These are phyloP conservation scores for Solanum chmielewskii DNA, from an alignment of 257 asterid genomes.

Conservation along the genomic window DNA sequence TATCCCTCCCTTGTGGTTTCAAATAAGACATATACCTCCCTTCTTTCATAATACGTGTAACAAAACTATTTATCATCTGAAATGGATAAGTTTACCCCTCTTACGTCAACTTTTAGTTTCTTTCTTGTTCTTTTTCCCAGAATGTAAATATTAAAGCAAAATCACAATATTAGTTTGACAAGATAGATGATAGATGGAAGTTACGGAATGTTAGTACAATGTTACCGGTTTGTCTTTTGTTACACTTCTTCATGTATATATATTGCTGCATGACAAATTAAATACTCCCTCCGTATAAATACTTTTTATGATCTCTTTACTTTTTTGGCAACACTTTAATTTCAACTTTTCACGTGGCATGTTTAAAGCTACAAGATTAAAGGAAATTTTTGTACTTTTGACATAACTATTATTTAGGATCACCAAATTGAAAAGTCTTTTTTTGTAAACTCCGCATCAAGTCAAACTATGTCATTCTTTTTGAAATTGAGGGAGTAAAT, in stretches of 20 bases:
- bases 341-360: not conserved
- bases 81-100: not conserved
- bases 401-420: not conserved
- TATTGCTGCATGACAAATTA: not conserved
- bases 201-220: not conserved
- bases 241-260: not conserved
- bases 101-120: not conserved
- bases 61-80: not conserved
- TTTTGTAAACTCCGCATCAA: not conserved
- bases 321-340: not conserved
- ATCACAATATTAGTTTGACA: not conserved
- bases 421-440: not conserved
- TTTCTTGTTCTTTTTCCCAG: not conserved
- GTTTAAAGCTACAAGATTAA: not conserved
- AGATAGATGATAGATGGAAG: not conserved
- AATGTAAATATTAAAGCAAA: not conserved
- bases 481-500: not conserved
- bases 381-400: not conserved
- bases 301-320: not conserved
- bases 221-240: not conserved
- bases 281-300: not conserved
- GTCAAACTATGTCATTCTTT: not conserved
- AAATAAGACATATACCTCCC: not conserved
- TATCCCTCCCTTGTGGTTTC: not conserved
- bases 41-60: not conserved